phyloP scores from a whole-genome alignment of 805 yeast species.

The Allodekkera sacchari region DNA sequence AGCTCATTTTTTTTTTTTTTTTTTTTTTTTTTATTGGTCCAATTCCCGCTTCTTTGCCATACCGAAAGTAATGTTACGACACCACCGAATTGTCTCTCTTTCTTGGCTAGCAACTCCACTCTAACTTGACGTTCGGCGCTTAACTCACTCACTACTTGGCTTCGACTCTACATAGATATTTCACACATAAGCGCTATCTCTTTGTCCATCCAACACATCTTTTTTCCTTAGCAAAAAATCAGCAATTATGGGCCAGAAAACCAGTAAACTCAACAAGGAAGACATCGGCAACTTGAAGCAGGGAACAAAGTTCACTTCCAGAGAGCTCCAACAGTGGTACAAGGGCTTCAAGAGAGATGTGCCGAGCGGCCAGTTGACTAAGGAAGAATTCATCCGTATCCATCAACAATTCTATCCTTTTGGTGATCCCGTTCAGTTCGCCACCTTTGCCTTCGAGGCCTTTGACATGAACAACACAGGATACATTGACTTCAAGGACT shows the following conservation, averaged over 20 bases:
- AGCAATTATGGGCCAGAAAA: conserved; percentile 91
- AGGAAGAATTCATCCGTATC: conserved; percentile 82
- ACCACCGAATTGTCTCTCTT: too few relatives aligned
- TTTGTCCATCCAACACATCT: background rate
- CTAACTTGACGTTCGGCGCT: too few relatives aligned
- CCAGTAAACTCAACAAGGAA: conserved; percentile 85
- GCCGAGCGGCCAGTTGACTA: conserved; percentile 80
- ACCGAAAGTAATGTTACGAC: too few relatives aligned
- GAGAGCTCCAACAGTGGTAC: conserved; percentile 98
- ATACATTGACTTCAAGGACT: conserved; percentile 83
- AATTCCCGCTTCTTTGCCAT: too few relatives aligned
- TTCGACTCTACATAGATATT: too few relatives aligned
- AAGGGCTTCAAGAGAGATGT: conserved; percentile 93
- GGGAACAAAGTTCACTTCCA: conserved; percentile 83
- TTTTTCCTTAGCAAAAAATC: background rate
- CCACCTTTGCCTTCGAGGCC: conserved; percentile 79
- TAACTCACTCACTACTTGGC: too few relatives aligned
- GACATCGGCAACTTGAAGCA: conserved; percentile 75
- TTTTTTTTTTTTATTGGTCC: too few relatives aligned
- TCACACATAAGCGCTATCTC: background rate
- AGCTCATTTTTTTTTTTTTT: too few relatives aligned
- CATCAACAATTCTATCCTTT: conserved; percentile 97
- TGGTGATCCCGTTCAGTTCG: conserved; percentile 92
- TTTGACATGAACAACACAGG: conserved; percentile 81
- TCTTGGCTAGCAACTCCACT: too few relatives aligned